Evolutionary conservation across 148 eudicot species (phyloP), one percentile per base, ranked within the genome.

Genomic region (Vaccinium macrocarpon): DNA sequence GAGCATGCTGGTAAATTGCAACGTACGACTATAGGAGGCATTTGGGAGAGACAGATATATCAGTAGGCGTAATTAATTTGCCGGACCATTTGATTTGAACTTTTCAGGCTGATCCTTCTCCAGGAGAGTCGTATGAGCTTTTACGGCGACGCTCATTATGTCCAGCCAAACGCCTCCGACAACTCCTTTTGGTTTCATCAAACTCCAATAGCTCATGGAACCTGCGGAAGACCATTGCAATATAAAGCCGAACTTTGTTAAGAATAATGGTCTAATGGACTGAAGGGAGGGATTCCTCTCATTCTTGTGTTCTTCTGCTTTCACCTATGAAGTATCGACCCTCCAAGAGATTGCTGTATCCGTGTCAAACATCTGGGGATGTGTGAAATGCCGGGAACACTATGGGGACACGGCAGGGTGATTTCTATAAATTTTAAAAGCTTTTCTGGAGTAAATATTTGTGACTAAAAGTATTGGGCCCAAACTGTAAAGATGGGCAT

Each of bases 81-180:
- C 18, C 51, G n/a, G 11, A 11, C 55, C 55, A 52, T 52, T 52
- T 52, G 14, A 52, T 10, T 6, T 3, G 13, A 53, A n/a, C 32
- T 18, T 62, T 23, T 86, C 75, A 84, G 59, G 76, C 64, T 7
- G 89, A 87, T 71, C 85, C 86, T 81, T 91, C 90, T 46, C 86
- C 92, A 19, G 79, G 85, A 81, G 82, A 84, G 66, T 91, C 97
- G 50, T 83, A 87, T 46, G 95, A 86, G 86, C 85, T 92, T 87
- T 91, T 93, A 76, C 98, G 91, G 62, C 98, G 88, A 25, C 98
- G 91, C 89, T 91, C 92, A 52, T 94, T 94, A 80, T 94, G 98
- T 27, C 95, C 98, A 0, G 94, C 94, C 79, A 94, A 75, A 78
- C 97, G 89, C 88, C 92, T 90, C 29, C 97, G 90, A 50, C 97